phyloP scores from a whole-genome alignment of 805 yeast genomes.

The Wickerhamomyces mucosus region DNA sequence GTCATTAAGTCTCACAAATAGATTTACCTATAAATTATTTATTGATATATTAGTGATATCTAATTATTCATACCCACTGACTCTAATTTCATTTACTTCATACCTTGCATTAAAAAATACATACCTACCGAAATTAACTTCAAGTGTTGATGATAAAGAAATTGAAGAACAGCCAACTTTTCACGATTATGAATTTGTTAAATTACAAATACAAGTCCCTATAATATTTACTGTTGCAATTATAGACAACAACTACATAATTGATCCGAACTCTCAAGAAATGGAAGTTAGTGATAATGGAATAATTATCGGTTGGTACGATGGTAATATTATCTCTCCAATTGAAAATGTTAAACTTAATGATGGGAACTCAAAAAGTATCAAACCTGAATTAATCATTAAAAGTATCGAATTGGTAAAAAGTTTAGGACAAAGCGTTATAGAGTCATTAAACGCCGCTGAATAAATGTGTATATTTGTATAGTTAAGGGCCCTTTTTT shows the following conservation, averaged over 20 bases:
- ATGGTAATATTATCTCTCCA: constrained; percentile 64
- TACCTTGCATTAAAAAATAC: constrained; percentile 79
- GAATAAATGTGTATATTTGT: constrained; percentile 3
- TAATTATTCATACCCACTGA: constrained; percentile 71
- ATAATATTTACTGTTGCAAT: constrained; percentile 68
- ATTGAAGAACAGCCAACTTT: constrained; percentile 87
- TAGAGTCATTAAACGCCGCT: constrained; percentile 19
- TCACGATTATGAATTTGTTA: constrained; percentile 74
- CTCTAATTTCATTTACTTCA: constrained; percentile 68
- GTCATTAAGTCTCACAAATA: constrained; percentile 54
- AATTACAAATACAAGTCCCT: constrained; percentile 57
- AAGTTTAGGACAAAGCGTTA: constrained; percentile 53
- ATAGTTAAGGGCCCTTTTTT: neutral
- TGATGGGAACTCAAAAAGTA: constrained; percentile 42
- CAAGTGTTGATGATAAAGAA: constrained; percentile 50
- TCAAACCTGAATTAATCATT: constrained; percentile 35
- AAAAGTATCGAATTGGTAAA: constrained; percentile 51
- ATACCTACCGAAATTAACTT: constrained; percentile 58
- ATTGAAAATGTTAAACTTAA: constrained; percentile 59
- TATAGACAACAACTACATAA: constrained; percentile 51
- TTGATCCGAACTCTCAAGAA: constrained; percentile 88
- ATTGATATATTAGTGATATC: constrained; percentile 77
- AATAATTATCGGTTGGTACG: constrained; percentile 59
- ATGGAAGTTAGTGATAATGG: constrained; percentile 86
- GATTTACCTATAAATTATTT: constrained; percentile 65